Evolutionary conservation across 192 early-diverging fungal genomes (phyloP).

Genomic region (Rhizoclosmatium sp.): DNA sequence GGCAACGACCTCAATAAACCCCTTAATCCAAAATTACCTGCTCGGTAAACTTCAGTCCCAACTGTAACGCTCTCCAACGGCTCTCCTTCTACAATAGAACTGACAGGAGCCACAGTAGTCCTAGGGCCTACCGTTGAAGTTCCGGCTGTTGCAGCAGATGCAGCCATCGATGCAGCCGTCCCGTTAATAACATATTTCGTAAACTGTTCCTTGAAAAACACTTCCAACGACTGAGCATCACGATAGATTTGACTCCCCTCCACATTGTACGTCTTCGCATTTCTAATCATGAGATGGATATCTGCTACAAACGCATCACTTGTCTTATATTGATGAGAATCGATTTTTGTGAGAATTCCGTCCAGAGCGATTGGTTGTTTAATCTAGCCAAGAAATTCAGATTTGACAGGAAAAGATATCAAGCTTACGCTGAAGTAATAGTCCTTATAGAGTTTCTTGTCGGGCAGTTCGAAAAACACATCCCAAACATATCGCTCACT

Average conservation of each 20-base stretch:
- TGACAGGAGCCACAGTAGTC: background rate
- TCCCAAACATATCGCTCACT: constrained; percentile 32
- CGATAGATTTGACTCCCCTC: constrained; percentile 85
- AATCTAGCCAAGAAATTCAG: constrained; percentile 76
- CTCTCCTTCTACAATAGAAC: constrained; percentile 26
- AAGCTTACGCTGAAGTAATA: constrained; percentile 49
- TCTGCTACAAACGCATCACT: constrained; percentile 79
- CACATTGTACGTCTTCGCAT: constrained; percentile 89
- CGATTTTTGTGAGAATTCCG: constrained; percentile 74
- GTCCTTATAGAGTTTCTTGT: constrained; percentile 47
- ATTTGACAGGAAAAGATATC: constrained; percentile 44
- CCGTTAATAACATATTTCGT: constrained; percentile 59
- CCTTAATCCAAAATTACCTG: constrained; percentile 5
- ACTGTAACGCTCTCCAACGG: constrained; percentile 23
- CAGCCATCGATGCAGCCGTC: background rate
- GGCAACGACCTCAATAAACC: background rate
- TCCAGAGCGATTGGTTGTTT: constrained; percentile 81
- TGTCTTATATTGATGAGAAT: constrained; percentile 52
- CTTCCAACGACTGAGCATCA: constrained; percentile 64
- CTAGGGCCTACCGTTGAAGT: background rate
- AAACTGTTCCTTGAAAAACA: constrained; percentile 63
- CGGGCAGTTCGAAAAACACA: constrained; percentile 52
- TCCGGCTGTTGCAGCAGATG: background rate
- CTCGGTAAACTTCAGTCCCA: constrained; percentile 14
- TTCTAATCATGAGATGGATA: constrained; percentile 82